Conservation (phyloP, 495 filamentous ascomycete species). For the Chaetomium tenue region DNA sequence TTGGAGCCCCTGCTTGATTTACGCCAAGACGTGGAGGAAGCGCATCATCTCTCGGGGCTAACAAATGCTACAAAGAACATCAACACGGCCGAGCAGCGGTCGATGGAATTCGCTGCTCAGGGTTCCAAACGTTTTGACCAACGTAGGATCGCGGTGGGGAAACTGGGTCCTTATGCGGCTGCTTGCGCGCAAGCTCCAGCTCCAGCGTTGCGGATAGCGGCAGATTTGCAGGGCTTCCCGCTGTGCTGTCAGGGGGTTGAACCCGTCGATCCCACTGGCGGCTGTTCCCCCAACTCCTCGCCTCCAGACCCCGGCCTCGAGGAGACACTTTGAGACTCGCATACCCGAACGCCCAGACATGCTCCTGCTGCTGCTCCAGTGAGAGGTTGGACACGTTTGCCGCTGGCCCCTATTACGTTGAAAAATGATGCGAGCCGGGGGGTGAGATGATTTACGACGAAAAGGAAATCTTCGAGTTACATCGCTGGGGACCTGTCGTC, state of each 20-base stretch:
- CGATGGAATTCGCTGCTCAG: constrained; percentile 23
- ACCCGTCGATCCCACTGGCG: constrained; percentile 29
- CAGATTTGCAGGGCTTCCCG: constrained; percentile 25
- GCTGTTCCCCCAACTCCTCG: constrained; percentile 31
- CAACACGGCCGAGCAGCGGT: background rate
- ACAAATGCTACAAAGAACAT: constrained; percentile 23
- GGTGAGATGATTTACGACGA: background rate
- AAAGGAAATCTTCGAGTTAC: background rate
- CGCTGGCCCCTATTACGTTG: background rate
- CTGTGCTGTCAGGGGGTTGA: constrained; percentile 18
- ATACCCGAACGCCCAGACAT: constrained; percentile 14
- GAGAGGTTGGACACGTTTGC: background rate
- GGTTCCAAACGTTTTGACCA: constrained; percentile 29
- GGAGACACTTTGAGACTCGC: constrained; percentile 39
- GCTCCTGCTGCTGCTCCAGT: background rate
- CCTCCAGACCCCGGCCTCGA: constrained; percentile 38
- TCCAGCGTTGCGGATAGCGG: constrained; percentile 26
- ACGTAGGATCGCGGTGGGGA: constrained; percentile 11
- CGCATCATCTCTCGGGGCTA: constrained; percentile 33
- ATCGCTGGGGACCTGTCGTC: background rate
- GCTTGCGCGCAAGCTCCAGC: constrained; percentile 19
- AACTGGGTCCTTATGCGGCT: constrained; percentile 29
- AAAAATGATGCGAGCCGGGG: background rate
- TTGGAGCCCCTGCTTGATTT: constrained; percentile 28
- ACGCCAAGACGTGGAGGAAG: constrained; percentile 22